Percentiles rank a stretch among this genome's conserved stretches.
These are phyloP conservation scores for Kodamaea fungicola DNA, from an alignment of 1,139 yeast species.

Conservation along the genomic window DNA sequence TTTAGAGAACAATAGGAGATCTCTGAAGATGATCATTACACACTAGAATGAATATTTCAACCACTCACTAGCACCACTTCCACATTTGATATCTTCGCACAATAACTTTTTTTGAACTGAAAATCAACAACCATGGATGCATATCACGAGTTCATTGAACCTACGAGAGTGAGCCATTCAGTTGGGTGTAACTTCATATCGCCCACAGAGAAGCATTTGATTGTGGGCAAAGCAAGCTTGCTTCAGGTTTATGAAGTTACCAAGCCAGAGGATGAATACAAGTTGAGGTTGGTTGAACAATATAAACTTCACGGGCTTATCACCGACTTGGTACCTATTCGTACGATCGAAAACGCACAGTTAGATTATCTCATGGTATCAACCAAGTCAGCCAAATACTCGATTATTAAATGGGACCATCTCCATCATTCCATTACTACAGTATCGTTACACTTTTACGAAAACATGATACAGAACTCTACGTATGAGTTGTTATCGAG, in stretches of 20 bases:
- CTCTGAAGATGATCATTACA: background rate
- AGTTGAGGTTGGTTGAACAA: conserved; percentile 57
- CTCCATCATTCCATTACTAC: conserved; percentile 54
- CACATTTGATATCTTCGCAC: background rate
- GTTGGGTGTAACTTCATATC: conserved; percentile 62
- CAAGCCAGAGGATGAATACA: conserved; percentile 21
- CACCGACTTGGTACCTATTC: conserved; percentile 52
- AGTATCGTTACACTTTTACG: conserved; percentile 83
- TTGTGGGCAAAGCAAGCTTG: conserved; percentile 69
- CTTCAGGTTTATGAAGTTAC: conserved; percentile 63
- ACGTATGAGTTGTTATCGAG: conserved; percentile 46
- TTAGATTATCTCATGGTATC: conserved; percentile 65
- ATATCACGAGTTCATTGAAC: conserved; percentile 75
- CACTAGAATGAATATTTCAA: background rate
- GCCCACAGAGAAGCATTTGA: conserved; percentile 47
- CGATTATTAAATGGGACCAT: conserved; percentile 71
- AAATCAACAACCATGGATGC: conserved; percentile 58
- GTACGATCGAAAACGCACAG: conserved; percentile 46
- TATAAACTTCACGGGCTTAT: conserved; percentile 71
- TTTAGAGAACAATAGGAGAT: too few relatives aligned
- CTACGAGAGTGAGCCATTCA: conserved; percentile 68
- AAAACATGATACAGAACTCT: conserved; percentile 54
- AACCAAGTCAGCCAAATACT: conserved; percentile 74
- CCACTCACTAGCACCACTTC: background rate
- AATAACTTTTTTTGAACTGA: background rate